Evolutionary conservation across 2,329 filamentous ascomycete species (phyloP).

Genomic region (Triangularia verruculosa): DNA sequence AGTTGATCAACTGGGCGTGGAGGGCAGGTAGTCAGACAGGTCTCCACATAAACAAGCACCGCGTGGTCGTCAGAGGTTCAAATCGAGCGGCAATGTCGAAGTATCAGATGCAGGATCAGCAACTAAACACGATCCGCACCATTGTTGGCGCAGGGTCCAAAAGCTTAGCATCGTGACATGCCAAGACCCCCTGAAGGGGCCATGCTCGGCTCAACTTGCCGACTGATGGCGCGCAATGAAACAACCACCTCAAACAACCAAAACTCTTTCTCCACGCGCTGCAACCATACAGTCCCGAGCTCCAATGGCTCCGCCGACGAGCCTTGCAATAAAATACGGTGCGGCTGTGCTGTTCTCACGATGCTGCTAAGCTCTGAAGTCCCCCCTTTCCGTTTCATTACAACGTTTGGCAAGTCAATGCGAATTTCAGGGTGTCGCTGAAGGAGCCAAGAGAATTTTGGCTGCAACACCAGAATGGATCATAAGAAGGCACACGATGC

Average conservation of each 20-base stretch:
- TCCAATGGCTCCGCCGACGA: neutral
- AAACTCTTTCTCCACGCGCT: neutral
- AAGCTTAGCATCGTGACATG: neutral
- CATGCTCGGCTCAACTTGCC: neutral
- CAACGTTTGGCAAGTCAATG: neutral
- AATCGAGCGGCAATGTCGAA: no score
- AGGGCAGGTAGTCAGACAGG: no score
- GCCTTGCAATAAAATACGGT: neutral
- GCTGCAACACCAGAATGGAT: neutral
- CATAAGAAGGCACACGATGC: neutral
- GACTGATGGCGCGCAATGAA: neutral
- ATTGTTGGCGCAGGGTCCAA: neutral
- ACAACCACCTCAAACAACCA: neutral
- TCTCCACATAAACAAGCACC: no score
- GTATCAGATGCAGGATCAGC: neutral
- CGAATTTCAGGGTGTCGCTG: neutral
- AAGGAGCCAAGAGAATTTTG: neutral
- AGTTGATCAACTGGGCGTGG: slow-evolving; percentile 49
- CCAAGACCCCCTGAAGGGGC: neutral
- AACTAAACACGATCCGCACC: neutral
- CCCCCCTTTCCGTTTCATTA: neutral
- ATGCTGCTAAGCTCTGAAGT: neutral
- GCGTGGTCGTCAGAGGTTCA: no score
- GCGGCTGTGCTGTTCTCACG: neutral
- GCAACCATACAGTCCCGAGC: neutral